phyloP scores from a whole-genome alignment of 1,284 basidiomycete species.

The Microstroma glucosiphilum region DNA sequence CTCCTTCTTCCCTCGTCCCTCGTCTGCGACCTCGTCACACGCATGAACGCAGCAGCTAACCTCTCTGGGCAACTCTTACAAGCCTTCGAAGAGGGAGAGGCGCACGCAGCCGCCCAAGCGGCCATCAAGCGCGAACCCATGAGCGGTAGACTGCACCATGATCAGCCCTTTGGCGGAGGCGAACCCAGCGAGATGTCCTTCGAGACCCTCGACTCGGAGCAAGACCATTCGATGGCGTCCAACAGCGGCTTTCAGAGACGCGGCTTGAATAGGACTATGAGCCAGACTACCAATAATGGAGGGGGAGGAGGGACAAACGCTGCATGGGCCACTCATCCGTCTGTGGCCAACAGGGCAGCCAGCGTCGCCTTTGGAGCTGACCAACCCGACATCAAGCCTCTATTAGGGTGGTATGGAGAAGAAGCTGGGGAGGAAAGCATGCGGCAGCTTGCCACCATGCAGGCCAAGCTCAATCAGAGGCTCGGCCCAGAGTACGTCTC shows the following conservation, averaged over 20 bases:
- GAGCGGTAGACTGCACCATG: neutral
- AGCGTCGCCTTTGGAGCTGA: conserved; percentile 2
- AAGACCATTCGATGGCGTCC: neutral
- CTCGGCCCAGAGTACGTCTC: conserved; percentile 91
- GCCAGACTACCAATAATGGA: neutral
- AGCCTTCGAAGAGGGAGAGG: neutral
- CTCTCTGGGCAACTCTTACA: neutral
- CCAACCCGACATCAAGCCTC: conserved; percentile 1
- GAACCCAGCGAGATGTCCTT: conserved; percentile 4
- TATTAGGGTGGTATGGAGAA: neutral
- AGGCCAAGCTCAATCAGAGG: conserved; percentile 75
- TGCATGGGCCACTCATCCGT: conserved; percentile 1
- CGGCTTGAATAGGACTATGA: neutral
- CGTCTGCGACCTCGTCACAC: neutral
- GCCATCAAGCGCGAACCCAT: neutral
- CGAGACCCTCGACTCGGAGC: neutral
- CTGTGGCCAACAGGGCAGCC: neutral
- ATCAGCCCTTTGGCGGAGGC: neutral
- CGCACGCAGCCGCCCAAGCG: neutral
- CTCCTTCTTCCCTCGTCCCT: neutral
- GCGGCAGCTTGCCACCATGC: conserved; percentile 61
- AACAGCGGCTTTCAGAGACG: neutral
- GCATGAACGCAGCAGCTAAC: neutral
- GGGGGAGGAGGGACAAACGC: neutral
- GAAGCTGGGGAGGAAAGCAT: conserved; percentile 11